Conservation (phyloP, 345 rosid species). For the Gossypium longicalyx region DNA sequence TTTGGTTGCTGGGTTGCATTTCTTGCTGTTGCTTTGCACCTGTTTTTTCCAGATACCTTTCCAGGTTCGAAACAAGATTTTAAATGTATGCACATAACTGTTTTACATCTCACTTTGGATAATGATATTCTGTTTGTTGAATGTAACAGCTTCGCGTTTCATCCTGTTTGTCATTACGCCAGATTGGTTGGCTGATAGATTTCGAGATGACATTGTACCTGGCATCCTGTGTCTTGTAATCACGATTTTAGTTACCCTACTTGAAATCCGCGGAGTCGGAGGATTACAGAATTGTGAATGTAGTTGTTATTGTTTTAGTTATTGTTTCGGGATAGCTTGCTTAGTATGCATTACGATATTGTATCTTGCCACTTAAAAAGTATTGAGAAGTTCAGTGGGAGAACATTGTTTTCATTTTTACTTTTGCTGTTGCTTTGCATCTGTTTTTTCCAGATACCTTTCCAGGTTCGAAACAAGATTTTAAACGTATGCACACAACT, state of each 20-base stretch:
- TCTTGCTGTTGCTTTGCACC: conserved; percentile 37
- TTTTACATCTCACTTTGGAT: neutral
- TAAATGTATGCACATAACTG: neutral
- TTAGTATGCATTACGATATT: conserved; percentile 33
- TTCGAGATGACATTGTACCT: conserved; percentile 38
- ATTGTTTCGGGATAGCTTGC: conserved; percentile 27
- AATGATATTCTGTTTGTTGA: neutral
- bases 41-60: conserved; percentile 38
- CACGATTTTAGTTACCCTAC: conserved; percentile 19
- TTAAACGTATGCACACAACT: neutral
- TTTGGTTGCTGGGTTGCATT: conserved; percentile 54
- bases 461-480: conserved; percentile 30
- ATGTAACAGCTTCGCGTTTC: conserved; percentile 35
- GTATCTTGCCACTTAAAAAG: conserved; percentile 15
- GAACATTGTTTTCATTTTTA: neutral
- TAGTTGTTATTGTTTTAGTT: conserved; percentile 26
- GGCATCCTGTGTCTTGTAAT: conserved; percentile 41
- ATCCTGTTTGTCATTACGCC: conserved; percentile 42
- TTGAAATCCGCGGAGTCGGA: conserved; percentile 32
- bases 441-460: conserved; percentile 38
- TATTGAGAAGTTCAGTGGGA: neutral
- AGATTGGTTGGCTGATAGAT: conserved; percentile 31
- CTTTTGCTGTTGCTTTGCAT: conserved; percentile 36
- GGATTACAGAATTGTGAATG: conserved; percentile 23
- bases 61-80: conserved; percentile 29